Evolutionary conservation across 1,139 yeast genomes (phyloP).

Genomic region (Nakaseomyces uthaithaninus): DNA sequence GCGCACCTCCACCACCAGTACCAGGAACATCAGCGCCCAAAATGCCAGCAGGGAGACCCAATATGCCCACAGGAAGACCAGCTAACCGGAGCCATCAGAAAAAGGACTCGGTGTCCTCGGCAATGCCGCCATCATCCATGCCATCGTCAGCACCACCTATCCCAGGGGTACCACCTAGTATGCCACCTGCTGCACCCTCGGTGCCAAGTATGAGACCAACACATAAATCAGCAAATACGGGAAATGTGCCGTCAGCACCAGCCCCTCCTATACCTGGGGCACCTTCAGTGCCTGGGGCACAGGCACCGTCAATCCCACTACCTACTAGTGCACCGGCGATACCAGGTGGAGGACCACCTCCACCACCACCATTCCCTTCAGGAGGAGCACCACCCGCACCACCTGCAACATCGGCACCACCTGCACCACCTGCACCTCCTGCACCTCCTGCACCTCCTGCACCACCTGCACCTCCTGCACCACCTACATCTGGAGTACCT

Average conservation of each 20-base stretch:
- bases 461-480: constrained; percentile 11
- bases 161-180: constrained; percentile 16
- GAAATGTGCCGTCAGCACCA: constrained; percentile 13
- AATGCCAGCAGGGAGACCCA: constrained; percentile 10
- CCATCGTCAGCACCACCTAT: constrained; percentile 31
- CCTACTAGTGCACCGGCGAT: constrained; percentile 11
- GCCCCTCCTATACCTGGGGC: constrained; percentile 14
- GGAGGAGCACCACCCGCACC: constrained; percentile 25
- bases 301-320: constrained; percentile 21
- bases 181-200: constrained; percentile 11
- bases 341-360: constrained; percentile 28
- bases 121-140: constrained; percentile 28
- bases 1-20: constrained; percentile 15
- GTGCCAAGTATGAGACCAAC: constrained; percentile 11
- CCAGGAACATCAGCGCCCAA: constrained; percentile 18
- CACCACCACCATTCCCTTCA: constrained; percentile 30
- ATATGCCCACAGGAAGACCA: constrained; percentile 23
- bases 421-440: constrained; percentile 19
- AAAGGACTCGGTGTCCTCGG: constrained; percentile 18
- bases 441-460: constrained; percentile 20
- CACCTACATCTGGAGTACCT: constrained; percentile 7
- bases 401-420: constrained; percentile 21
- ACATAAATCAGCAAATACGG: not conserved
- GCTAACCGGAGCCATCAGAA: constrained; percentile 19
- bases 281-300: constrained; percentile 13